Percentiles rank a stretch among this genome's conserved stretches.
Evolutionary conservation across 2,329 filamentous ascomycete species (phyloP).

Genomic region (Metarhizium guizhouense): DNA sequence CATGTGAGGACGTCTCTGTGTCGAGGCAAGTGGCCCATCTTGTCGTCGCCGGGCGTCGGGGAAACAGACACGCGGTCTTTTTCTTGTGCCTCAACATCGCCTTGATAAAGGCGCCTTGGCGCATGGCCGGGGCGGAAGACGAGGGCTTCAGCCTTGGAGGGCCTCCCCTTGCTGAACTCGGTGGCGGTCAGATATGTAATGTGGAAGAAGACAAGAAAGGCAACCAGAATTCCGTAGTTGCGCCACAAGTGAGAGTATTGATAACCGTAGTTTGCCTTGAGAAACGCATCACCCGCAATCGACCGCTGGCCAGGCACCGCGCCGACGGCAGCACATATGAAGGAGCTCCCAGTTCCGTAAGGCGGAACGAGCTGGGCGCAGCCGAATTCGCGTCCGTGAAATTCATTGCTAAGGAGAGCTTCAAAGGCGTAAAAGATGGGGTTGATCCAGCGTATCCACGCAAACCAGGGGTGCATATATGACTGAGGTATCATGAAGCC

Average conservation of each 20-base stretch:
- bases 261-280: slow-evolving; percentile 47
- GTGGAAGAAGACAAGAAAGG: slow-evolving; percentile 53
- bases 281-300: slow-evolving; percentile 54
- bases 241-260: slow-evolving; percentile 51
- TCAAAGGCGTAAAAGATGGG: slow-evolving; percentile 51
- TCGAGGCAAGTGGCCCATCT: too few species aligned
- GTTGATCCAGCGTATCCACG: too few species aligned
- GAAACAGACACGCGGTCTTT: slow-evolving; percentile 8
- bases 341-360: not conserved
- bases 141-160: slow-evolving; percentile 58
- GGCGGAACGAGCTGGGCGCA: slow-evolving; percentile 25
- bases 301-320: slow-evolving; percentile 31
- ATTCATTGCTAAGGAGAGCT: slow-evolving; percentile 59
- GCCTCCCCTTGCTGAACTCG: slow-evolving; percentile 54
- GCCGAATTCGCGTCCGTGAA: slow-evolving; percentile 33
- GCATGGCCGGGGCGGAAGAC: slow-evolving; percentile 53
- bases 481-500: too few species aligned
- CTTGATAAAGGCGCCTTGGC: slow-evolving; percentile 24
- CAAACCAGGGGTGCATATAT: too few species aligned
- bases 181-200: slow-evolving; percentile 53
- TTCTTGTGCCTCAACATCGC: slow-evolving; percentile 30
- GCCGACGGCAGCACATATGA: slow-evolving; percentile 39
- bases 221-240: slow-evolving; percentile 62
- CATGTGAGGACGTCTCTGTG: too few species aligned
- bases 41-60: slow-evolving; percentile 13